phyloP scores from a whole-genome alignment of 2,329 filamentous ascomycete genomes.

The Fragosphaeria purpurea region DNA sequence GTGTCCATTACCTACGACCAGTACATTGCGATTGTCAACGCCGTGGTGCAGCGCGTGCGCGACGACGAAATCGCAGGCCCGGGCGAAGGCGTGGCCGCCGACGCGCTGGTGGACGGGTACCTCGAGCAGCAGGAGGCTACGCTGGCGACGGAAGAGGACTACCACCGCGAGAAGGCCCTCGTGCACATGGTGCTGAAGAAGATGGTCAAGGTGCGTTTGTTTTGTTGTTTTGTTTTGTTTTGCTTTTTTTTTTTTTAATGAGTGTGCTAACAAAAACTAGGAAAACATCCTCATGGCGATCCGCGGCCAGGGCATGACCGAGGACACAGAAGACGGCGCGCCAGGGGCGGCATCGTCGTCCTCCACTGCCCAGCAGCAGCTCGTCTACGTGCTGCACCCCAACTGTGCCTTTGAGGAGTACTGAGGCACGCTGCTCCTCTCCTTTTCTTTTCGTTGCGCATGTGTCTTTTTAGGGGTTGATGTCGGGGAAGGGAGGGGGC shows the following conservation, averaged over 20 bases:
- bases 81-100: conserved; percentile 76
- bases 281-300: conserved; percentile 85
- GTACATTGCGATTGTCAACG: conserved; percentile 82
- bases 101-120: conserved; percentile 79
- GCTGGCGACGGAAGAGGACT: conserved; percentile 68
- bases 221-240: neutral
- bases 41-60: conserved; percentile 71
- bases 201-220: conserved; percentile 75
- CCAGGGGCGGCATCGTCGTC: conserved; percentile 11
- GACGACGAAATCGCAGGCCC: conserved; percentile 63
- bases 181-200: conserved; percentile 82
- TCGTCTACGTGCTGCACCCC: conserved; percentile 85
- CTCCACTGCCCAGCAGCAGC: conserved; percentile 34
- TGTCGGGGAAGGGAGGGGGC: too few species aligned
- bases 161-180: conserved; percentile 63
- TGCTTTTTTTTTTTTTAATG: neutral
- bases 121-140: conserved; percentile 83
- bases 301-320: conserved; percentile 48
- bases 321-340: conserved; percentile 30
- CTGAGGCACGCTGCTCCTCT: conserved; percentile 16
- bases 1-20: conserved; percentile 94
- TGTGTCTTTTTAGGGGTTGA: neutral
- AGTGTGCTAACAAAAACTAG: conserved; percentile 36
- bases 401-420: conserved; percentile 75
- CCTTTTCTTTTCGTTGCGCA: neutral